Evolutionary conservation across 441 rosid genomes (phyloP).

Genomic region (Eutrema salsugineum): DNA sequence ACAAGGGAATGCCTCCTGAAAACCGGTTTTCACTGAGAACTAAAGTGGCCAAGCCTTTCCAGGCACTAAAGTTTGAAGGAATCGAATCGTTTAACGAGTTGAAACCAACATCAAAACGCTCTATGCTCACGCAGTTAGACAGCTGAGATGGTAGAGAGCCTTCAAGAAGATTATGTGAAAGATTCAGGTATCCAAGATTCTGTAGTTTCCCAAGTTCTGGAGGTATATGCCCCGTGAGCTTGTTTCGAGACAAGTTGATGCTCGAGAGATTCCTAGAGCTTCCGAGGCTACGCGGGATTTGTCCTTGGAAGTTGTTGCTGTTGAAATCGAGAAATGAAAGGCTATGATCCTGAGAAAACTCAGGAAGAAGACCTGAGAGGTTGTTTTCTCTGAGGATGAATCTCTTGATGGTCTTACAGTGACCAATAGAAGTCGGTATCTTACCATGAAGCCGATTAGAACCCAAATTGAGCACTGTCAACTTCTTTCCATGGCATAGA

Average conservation of each 20-base stretch:
- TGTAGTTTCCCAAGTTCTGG: constrained; percentile 51
- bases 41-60: constrained; percentile 52
- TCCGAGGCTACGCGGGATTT: constrained; percentile 57
- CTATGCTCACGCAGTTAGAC: constrained; percentile 42
- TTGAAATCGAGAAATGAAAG: constrained; percentile 56
- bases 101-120: constrained; percentile 55
- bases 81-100: constrained; percentile 59
- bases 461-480: constrained; percentile 56
- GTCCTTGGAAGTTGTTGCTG: constrained; percentile 52
- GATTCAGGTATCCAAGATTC: constrained; percentile 39
- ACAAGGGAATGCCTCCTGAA: constrained; percentile 60
- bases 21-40: constrained; percentile 56
- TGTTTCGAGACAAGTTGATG: constrained; percentile 60
- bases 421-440: constrained; percentile 54
- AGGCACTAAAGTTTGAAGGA: constrained; percentile 43
- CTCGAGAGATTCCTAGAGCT: constrained; percentile 44
- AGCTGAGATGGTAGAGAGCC: constrained; percentile 67
- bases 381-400: constrained; percentile 55
- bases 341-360: constrained; percentile 41
- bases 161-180: constrained; percentile 57
- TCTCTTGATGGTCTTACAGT: constrained; percentile 56
- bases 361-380: constrained; percentile 57
- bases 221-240: constrained; percentile 56
- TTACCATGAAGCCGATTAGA: constrained; percentile 54
- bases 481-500: constrained; percentile 56